Base-by-base conservation (phyloP, 192 early-diverging fungal genomes). In the Oehlia diaphana region DNA sequence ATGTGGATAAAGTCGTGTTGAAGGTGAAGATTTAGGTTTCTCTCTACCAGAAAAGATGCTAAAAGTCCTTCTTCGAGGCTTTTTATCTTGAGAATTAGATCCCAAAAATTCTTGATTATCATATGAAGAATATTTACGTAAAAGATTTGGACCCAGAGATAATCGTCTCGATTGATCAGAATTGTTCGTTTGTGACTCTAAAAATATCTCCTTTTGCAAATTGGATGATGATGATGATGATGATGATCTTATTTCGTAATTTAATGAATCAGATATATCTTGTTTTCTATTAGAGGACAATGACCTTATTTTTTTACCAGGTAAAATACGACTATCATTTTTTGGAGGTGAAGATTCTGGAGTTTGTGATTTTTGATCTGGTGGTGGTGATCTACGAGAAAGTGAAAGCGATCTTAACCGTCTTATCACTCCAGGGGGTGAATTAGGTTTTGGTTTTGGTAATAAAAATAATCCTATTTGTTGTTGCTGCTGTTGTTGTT, bases 381-480 rank as follows among this genome's bases (percentile, higher is more conserved):
- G n/a, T 63, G 73, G 58, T 8, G 53, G 53, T 31, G 72, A 74
- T 39, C 23, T 75, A 23, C 19, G 58, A 35, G 73, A 63, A 47
- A 75, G 53, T 12, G 73, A 75, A 63, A 75, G 53, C n/a, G 73
- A 75, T 26, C 73, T 58, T 75, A 75, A 75, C 4, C 58, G 50
- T n/a, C 21, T 44, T 6, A 72, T 72, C 14, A 72, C 71, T 0
- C 21, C 44, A 28, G 44, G 21, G 12, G 71, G 53, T 37, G 28
- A 35, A 74, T n/a, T 63, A 19, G 5, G 10, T 8, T 33, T 62
- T 63, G 31, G 12, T 10, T 62, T 75, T 75, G 16, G 21, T 31
- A 47, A 47, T 47, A 47, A 47, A 47, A 47, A 47, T 47, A 47
- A 47, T 12, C 21, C 49, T 3, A 23, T 21, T 35, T 73, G 44